Evolutionary conservation across 306 rosid genomes (phyloP), one percentile per base, ranked within the genome.

Genomic region (Cucurbita argyrosperma): DNA sequence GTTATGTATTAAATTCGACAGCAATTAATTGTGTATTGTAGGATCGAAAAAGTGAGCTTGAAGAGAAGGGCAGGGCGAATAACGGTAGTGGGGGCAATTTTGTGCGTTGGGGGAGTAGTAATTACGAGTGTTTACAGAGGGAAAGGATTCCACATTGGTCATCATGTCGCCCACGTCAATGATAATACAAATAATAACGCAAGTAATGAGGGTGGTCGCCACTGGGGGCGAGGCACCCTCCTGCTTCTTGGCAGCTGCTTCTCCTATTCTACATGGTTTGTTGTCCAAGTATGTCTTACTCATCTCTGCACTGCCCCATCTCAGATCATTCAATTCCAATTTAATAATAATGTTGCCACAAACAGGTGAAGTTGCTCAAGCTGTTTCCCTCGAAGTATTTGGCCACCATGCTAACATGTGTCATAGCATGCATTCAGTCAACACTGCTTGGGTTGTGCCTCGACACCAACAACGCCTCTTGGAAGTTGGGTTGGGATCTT

Each of bases 61-160:
- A 8, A 59, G 5, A 72, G 76, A 0, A 64, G 79, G 61, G 76
- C 72, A 8, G 94, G 94, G 8, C 77, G 70, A 77, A 57, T 83
- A 0, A 90, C 83, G 82, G 59, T 19, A 10, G 6, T 77, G 3
- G 91, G 96, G 8, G 87, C 89, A 56, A 75, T 86, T 19, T 9
- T 88, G 4, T 85, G 88, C 18, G 82, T 88, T 40, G 91, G 80
- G 8, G 93, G 96, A 35, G 90, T 91, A 58, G 53, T 86, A 52
- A 78, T 54, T 13, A 52, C 81, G 0, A 55, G 86, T 43, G 50
- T 91, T 6, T 89, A 87, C 70, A 82, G 55, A 56, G 92, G 90
- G n/a, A 79, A 77, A 16, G 86, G 74, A 35, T 83, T 85, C 64
- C 45, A 77, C 46, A 23, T 91, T 51, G 61, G 61, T 30, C 86